A percentile compares a stretch with the other conserved stretches of the same genome.
These are phyloP conservation scores for Ascochyta viciae-villosae DNA, from an alignment of 2,329 filamentous ascomycete species.

Conservation along the genomic window DNA sequence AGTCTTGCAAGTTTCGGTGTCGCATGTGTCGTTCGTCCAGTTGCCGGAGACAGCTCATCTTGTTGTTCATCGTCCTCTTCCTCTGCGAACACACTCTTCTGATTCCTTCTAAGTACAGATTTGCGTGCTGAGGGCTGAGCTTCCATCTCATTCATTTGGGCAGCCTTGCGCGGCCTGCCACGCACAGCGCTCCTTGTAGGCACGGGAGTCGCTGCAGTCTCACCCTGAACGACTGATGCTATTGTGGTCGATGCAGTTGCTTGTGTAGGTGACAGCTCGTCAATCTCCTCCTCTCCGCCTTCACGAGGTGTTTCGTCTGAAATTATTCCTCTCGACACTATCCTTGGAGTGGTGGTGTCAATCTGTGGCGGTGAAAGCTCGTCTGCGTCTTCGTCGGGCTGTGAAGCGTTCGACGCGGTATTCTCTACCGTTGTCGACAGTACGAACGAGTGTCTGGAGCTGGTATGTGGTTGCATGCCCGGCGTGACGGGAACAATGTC, in stretches of 20 bases:
- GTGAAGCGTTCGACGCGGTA: slow-evolving; percentile 23
- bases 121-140: slow-evolving; percentile 21
- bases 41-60: slow-evolving; percentile 34
- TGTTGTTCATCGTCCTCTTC: slow-evolving; percentile 13
- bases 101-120: slow-evolving; percentile 14
- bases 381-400: slow-evolving; percentile 36
- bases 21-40: slow-evolving; percentile 9
- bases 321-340: slow-evolving; percentile 16
- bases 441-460: slow-evolving; percentile 20
- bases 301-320: slow-evolving; percentile 11
- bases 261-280: slow-evolving; percentile 28
- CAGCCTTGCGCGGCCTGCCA: slow-evolving; percentile 22
- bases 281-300: slow-evolving; percentile 24
- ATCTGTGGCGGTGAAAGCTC: slow-evolving; percentile 34
- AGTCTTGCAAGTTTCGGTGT: slow-evolving; percentile 4
- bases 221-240: not conserved
- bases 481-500: slow-evolving; percentile 37
- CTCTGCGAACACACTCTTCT: slow-evolving; percentile 1
- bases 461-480: slow-evolving; percentile 22
- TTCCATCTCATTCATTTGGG: slow-evolving; percentile 6
- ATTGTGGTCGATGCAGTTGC: not conserved
- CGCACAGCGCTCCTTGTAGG: slow-evolving; percentile 6
- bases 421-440: slow-evolving; percentile 19
- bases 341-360: slow-evolving; percentile 19
- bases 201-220: slow-evolving; percentile 1